These are phyloP conservation scores for Diatrype stigma DNA, from an alignment of 2,329 filamentous ascomycete species.

Conservation along the genomic window DNA sequence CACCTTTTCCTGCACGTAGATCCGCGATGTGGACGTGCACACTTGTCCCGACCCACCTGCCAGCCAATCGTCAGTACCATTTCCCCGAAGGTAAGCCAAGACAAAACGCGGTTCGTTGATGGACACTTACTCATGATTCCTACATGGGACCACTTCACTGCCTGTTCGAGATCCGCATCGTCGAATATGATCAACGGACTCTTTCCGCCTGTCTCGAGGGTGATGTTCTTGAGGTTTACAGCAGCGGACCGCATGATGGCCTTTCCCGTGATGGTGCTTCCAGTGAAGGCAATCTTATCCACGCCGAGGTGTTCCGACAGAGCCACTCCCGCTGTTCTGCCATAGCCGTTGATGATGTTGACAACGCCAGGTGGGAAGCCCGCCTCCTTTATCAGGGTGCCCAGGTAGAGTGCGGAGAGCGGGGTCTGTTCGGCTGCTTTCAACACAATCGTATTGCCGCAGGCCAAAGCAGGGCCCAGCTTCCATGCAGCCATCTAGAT, in stretches of 20 bases:
- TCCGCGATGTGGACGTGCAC: conserved; percentile 61
- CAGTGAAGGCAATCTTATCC: conserved; percentile 77
- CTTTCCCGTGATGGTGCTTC: conserved; percentile 66
- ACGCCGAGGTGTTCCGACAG: conserved; percentile 64
- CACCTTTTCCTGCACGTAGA: conserved; percentile 59
- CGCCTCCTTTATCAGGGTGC: conserved; percentile 63
- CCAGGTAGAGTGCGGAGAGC: conserved; percentile 61
- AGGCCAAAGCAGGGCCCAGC: conserved; percentile 66
- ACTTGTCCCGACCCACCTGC: conserved; percentile 50
- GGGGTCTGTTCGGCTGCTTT: conserved; percentile 68
- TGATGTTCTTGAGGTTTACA: conserved; percentile 61
- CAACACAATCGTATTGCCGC: conserved; percentile 60
- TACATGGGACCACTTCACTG: conserved; percentile 54
- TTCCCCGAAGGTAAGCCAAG: neutral
- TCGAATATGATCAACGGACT: conserved; percentile 60
- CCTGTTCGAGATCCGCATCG: conserved; percentile 63
- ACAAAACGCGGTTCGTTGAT: neutral
- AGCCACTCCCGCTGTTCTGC: conserved; percentile 63
- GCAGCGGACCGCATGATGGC: conserved; percentile 73
- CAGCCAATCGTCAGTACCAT: neutral
- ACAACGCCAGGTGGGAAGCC: conserved; percentile 76
- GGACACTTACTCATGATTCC: conserved; percentile 51
- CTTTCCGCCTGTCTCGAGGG: conserved; percentile 64
- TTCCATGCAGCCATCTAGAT: conserved; percentile 69
- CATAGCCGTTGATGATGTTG: conserved; percentile 71